phyloP scores from a whole-genome alignment of 176 grass and related monocot species.

The Eragrostis nindensis region DNA sequence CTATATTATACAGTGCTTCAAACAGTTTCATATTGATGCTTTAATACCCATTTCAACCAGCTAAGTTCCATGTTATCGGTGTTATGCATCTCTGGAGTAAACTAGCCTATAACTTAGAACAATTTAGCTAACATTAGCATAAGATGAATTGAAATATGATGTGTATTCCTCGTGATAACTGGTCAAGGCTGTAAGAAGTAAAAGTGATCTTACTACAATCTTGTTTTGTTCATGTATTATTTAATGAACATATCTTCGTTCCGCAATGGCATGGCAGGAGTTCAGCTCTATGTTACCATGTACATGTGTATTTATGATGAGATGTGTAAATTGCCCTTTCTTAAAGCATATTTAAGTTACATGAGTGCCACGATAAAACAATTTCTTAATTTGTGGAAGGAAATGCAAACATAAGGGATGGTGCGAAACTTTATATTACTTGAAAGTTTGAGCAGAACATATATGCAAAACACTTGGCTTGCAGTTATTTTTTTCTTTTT shows the following conservation, averaged over 20 bases:
- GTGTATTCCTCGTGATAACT: slow-evolving; percentile 12
- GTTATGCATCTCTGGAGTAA: slow-evolving; percentile 14
- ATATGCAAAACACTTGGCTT: not conserved
- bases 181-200: not conserved
- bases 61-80: not conserved
- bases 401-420: not conserved
- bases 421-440: not conserved
- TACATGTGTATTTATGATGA: not conserved
- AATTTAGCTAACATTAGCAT: slow-evolving; percentile 2
- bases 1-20: slow-evolving; percentile 8
- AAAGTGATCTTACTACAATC: not conserved
- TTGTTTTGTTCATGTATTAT: too few species aligned
- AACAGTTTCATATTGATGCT: slow-evolving; percentile 21
- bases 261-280: too few species aligned
- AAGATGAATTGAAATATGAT: slow-evolving; percentile 7
- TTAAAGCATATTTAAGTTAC: not conserved
- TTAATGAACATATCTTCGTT: too few species aligned
- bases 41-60: not conserved
- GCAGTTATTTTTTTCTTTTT: not conserved
- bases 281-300: too few species aligned
- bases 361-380: not conserved
- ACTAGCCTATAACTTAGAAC: slow-evolving; percentile 3
- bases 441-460: not conserved
- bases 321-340: not conserved
- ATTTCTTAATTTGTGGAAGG: slow-evolving; percentile 2